Percentiles rank a stretch among this genome's conserved stretches.
These are phyloP conservation scores for Beauveria brongniartii DNA, from an alignment of 2,329 filamentous ascomycete genomes.

Conservation along the genomic window DNA sequence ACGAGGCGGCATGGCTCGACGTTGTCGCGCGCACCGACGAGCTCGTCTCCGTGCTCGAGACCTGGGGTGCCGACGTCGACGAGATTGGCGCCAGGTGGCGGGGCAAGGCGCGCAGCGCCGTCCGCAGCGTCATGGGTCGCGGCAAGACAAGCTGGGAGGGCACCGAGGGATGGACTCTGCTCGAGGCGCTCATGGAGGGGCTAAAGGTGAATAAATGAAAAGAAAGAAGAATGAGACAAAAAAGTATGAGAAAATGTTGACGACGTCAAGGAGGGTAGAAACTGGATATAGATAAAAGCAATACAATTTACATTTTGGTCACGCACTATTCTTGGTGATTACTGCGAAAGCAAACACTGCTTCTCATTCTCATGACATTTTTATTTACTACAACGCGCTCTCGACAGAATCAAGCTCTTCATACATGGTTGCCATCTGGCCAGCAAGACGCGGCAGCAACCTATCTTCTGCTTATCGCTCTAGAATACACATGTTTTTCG, in stretches of 20 bases:
- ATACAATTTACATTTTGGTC: background rate
- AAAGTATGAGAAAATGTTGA: background rate
- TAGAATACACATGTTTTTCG: background rate
- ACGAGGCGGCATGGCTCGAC: slow-evolving; percentile 57
- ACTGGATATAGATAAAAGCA: slow-evolving; percentile 3
- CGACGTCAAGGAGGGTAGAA: background rate
- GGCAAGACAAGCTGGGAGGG: slow-evolving; percentile 79
- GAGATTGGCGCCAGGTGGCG: slow-evolving; percentile 74
- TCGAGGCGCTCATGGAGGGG: slow-evolving; percentile 50
- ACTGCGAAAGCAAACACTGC: background rate
- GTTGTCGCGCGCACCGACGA: slow-evolving; percentile 74
- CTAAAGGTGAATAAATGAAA: slow-evolving; percentile 31
- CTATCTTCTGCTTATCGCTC: background rate
- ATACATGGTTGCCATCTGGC: background rate
- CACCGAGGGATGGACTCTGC: slow-evolving; percentile 54
- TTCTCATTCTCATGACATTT: background rate
- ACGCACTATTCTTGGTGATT: background rate
- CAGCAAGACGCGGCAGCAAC: background rate
- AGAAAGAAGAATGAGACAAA: background rate
- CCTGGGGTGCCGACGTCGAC: slow-evolving; percentile 58
- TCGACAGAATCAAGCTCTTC: background rate
- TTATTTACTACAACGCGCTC: background rate
- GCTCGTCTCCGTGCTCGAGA: slow-evolving; percentile 76
- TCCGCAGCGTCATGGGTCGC: slow-evolving; percentile 75
- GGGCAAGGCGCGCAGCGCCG: slow-evolving; percentile 77